Conservation (phyloP, 1,284 basidiomycete species). For the Boletus mariae region DNA sequence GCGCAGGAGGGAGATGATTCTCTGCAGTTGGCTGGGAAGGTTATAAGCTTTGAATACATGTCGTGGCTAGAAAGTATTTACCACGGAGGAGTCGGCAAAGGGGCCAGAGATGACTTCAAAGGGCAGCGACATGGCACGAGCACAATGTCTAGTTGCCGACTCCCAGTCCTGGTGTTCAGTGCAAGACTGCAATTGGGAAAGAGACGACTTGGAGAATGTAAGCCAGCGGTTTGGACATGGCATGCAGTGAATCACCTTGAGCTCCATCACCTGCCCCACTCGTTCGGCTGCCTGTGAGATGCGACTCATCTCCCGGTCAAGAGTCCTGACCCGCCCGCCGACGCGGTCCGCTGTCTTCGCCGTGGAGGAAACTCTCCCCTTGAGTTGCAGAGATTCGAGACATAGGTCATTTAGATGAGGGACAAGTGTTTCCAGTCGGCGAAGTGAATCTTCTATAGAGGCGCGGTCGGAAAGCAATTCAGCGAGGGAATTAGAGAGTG, state of each 20-base stretch:
- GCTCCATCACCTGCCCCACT: slow-evolving; percentile 83
- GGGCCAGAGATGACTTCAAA: slow-evolving; percentile 73
- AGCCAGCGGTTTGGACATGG: slow-evolving; percentile 3
- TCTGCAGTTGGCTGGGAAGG: slow-evolving; percentile 78
- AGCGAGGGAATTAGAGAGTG: slow-evolving; percentile 74
- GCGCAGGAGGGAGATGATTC: slow-evolving; percentile 79
- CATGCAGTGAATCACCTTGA: slow-evolving; percentile 59
- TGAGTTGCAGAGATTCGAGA: slow-evolving; percentile 57
- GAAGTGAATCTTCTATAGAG: slow-evolving; percentile 63
- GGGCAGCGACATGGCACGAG: slow-evolving; percentile 84
- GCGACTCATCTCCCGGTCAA: slow-evolving; percentile 90
- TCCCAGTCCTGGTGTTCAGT: slow-evolving; percentile 95
- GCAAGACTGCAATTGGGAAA: slow-evolving; percentile 69
- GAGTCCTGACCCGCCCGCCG: slow-evolving; percentile 78
- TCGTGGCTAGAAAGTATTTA: slow-evolving; percentile 36
- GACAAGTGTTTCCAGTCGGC: slow-evolving; percentile 59
- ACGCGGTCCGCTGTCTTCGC: slow-evolving; percentile 87
- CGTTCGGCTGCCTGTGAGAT: slow-evolving; percentile 83
- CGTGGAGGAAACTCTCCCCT: slow-evolving; percentile 59
- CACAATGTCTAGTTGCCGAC: slow-evolving; percentile 86
- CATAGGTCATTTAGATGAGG: slow-evolving; percentile 63
- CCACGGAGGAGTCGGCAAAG: slow-evolving; percentile 87
- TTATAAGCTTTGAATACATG: slow-evolving; percentile 5
- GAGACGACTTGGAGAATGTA: slow-evolving; percentile 58
- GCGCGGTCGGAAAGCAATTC: slow-evolving; percentile 67